These are phyloP conservation scores for Colletotrichum sojae DNA, from an alignment of 2,329 filamentous ascomycete species.

Conservation along the genomic window DNA sequence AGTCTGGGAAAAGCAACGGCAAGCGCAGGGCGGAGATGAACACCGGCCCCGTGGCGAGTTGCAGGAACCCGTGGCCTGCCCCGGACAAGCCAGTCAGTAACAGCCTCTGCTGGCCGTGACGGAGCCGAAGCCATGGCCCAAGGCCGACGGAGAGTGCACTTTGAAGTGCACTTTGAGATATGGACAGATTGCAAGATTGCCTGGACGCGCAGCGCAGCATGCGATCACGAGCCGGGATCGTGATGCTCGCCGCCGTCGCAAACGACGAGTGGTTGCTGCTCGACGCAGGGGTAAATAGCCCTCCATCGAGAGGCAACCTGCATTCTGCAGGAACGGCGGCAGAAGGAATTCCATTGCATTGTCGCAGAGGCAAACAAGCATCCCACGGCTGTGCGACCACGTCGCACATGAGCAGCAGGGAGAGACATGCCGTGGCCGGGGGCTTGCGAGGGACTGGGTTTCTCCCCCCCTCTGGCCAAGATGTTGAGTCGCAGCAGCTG, in stretches of 20 bases:
- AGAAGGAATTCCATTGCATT: conserved; percentile 13
- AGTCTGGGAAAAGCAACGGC: no score
- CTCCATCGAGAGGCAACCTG: background rate
- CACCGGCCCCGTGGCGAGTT: no score
- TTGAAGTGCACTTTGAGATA: no score
- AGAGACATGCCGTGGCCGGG: conserved; percentile 6
- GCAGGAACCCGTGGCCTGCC: no score
- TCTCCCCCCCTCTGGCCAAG: background rate
- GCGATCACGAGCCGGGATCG: background rate
- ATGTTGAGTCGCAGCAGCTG: background rate
- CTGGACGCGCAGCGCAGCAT: background rate
- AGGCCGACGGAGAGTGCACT: no score
- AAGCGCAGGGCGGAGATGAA: no score
- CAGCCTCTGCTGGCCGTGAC: no score
- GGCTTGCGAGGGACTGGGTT: background rate
- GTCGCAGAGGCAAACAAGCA: conserved; percentile 16
- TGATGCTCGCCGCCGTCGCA: background rate
- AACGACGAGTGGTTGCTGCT: background rate
- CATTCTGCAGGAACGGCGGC: conserved; percentile 15
- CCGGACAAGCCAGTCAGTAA: no score
- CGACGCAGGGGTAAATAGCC: conserved; percentile 3
- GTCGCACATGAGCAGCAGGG: conserved; percentile 11
- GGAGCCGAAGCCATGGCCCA: no score
- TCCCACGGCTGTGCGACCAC: conserved; percentile 5
- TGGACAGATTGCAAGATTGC: background rate